Percentiles rank a stretch among this genome's conserved stretches.
Conservation (phyloP, 2,329 filamentous ascomycete species). For the Acrocalymma vagum region DNA sequence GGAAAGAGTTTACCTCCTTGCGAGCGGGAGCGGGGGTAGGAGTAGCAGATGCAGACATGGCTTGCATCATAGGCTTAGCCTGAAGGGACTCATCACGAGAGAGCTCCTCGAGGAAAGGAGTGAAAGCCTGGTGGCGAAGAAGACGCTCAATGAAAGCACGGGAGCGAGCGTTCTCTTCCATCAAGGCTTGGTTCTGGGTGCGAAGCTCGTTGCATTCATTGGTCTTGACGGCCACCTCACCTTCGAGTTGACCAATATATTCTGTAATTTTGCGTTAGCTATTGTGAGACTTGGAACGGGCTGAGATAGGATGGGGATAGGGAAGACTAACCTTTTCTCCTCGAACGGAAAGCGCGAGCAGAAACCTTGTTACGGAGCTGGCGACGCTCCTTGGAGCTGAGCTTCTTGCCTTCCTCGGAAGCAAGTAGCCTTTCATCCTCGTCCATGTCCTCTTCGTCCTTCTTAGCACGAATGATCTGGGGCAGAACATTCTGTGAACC, state of each 20-base stretch:
- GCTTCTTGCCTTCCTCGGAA: conserved; percentile 98
- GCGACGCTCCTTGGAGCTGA: conserved; percentile 96
- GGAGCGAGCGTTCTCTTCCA: conserved; percentile 87
- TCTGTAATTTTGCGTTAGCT: conserved; percentile 74
- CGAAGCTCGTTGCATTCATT: conserved; percentile 85
- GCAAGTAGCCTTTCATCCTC: conserved; percentile 92
- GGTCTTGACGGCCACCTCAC: conserved; percentile 83
- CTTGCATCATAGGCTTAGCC: conserved; percentile 37
- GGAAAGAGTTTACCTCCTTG: conserved; percentile 73
- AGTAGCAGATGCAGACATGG: conserved; percentile 38
- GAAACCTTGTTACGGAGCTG: conserved; percentile 99
- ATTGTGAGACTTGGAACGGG: not conserved
- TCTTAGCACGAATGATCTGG: conserved; percentile 78
- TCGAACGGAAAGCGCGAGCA: conserved; percentile 94
- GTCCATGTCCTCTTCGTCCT: conserved; percentile 99
- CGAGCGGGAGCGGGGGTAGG: conserved; percentile 51
- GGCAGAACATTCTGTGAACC: conserved; percentile 60
- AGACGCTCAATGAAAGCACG: conserved; percentile 83
- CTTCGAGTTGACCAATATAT: conserved; percentile 95
- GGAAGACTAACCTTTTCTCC: conserved; percentile 92
- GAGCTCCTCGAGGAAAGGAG: conserved; percentile 56
- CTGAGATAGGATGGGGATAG: not conserved
- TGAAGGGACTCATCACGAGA: conserved; percentile 47
- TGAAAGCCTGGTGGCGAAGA: conserved; percentile 58
- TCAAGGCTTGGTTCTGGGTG: conserved; percentile 79